Base-by-base conservation (phyloP, 768 basidiomycete species). In the Auricularia cornea region DNA sequence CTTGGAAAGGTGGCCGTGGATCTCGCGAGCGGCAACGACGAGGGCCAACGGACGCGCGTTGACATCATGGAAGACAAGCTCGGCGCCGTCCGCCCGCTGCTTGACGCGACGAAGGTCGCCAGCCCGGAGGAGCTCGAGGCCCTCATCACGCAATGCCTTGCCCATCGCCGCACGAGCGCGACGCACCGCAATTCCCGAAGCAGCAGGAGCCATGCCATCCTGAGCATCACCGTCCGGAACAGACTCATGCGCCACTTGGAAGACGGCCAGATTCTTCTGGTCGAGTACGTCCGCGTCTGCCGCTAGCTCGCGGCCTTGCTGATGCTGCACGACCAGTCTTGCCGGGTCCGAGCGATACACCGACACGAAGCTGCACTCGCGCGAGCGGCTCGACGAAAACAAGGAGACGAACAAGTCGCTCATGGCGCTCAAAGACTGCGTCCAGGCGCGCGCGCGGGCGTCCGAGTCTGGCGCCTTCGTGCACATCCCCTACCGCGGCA, bases 401-500 rank as follows among this genome's bases (percentile, higher is more conserved):
- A 61, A 71, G 14, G 75, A 75, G 63, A 76, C 75, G 63, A 76
- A 76, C 68, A 75, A 74, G 65, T 73, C 71, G 54, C 66, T 76
- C 28, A 73, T 75, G 72, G 70, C 71, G 59, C 70, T 76, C 48
- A 76, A 76, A 66, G 75, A 76, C 44, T 76, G 75, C 51, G 75
- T 76, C 20, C 72, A 72, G 28, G 74, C 75, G 31, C 75, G 73
- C 62, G 75, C 75, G 20, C 74, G 72, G 64, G 74, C 75, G 66
- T 73, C 72, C 11, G 74, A 76, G 60, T 75, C 74, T 38, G 62
- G 40, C 23, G 72, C 72, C 26, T 76, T 76, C 59, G 75, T 75
- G 29, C 75, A 76, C 62, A 75, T 76, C 38, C 75, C 75, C 0
- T 76, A 71, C 69, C 67, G 75, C 33, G 44, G 68, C 18, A 76